Evolutionary conservation across 78 protist genomes (phyloP).

Genomic region (Dictyostelium citrinum): DNA sequence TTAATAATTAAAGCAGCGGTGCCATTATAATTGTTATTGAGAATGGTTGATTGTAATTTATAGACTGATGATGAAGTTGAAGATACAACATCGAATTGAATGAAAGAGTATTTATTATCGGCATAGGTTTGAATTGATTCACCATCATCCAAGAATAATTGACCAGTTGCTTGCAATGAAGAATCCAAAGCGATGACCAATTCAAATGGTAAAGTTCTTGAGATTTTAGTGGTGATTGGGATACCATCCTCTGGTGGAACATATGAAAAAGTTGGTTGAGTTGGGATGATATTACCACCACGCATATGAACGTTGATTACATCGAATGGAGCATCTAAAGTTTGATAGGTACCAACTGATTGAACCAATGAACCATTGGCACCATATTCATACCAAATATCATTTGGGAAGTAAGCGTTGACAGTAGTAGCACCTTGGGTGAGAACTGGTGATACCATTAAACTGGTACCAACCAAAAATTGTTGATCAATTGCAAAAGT

Average conservation of each 20-base stretch:
- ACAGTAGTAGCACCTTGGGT: constrained; percentile 61
- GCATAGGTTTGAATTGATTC: neutral
- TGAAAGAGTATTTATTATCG: neutral
- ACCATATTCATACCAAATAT: constrained; percentile 71
- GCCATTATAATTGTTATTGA: neutral
- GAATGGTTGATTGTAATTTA: neutral
- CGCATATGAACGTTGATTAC: constrained; percentile 55
- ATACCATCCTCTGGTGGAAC: neutral
- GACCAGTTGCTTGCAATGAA: neutral
- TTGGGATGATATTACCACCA: constrained; percentile 68
- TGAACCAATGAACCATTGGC: constrained; percentile 10
- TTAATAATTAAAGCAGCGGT: neutral
- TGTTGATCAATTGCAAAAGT: constrained; percentile 79
- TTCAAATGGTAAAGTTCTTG: constrained; percentile 33
- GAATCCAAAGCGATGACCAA: constrained; percentile 22
- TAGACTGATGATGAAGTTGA: neutral
- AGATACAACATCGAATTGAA: neutral
- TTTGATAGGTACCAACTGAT: neutral
- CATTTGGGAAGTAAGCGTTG: constrained; percentile 83
- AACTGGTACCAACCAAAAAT: constrained; percentile 76
- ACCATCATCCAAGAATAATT: constrained; percentile 63
- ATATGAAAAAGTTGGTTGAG: constrained; percentile 32
- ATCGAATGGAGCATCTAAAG: constrained; percentile 60
- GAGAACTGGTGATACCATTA: constrained; percentile 87
- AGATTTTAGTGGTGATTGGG: constrained; percentile 26